Evolutionary conservation across 768 basidiomycete genomes (phyloP), one percentile per base, ranked within the genome.

Genomic region (Leccinum incarnatum): DNA sequence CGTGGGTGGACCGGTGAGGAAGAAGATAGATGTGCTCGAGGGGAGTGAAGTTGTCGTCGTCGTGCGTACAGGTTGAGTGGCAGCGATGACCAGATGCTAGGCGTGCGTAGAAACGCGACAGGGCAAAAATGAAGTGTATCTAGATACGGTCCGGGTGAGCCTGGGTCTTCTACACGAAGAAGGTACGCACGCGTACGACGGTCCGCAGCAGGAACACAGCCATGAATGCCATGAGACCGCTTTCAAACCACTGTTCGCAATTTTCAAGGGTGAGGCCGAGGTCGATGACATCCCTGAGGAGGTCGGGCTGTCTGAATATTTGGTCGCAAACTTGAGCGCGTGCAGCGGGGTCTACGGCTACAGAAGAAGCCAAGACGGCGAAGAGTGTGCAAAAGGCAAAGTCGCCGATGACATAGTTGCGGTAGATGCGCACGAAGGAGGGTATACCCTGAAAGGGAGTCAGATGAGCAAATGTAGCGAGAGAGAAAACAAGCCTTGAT

Each of bases 351-450:
- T 78, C 79, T 70, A 87, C 86, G 2, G 85, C 80, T 8, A 78
- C 80, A 67, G 87, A 88, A 7, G 82, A 81, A 53, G 81, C 80
- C 34, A 85, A 55, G 15, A 79, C 67, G 11, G 87, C 81, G 45
- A 82, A 80, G 55, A 89, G 75, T 6, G 84, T 78, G 70, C 83
- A 83, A 73, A 89, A 88, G 4, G 81, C 80, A 67, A 92, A 85
- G 74, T 92, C 89, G 53, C 87, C 90, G 62, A 90, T 84, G 56
- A 89, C 84, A 63, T 87, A 91, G 76, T 90, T 89, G 61, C 90
- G 85, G 75, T 91, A 93, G 64, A 93, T 85, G 55, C 88, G 87
- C 53, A 93, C 83, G 62, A 85, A 83, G 1, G 83, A 75, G 4
- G 85, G 77, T 60, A 82, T 82, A 67, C 77, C 81, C 90, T 92